Conservation (phyloP, 257 asterid genomes). For the Craterostigma plantagineum region DNA sequence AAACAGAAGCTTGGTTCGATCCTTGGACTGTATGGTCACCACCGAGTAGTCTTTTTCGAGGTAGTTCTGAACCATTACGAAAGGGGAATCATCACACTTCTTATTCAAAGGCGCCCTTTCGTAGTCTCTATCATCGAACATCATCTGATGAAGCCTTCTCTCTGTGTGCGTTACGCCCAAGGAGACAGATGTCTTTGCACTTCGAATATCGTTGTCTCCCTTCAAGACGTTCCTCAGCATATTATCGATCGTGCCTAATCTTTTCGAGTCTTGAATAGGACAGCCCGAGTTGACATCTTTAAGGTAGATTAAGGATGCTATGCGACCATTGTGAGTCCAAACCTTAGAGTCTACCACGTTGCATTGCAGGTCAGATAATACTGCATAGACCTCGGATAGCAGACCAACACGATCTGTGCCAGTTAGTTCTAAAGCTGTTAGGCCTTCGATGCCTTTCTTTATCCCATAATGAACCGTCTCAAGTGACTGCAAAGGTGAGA, state of each 20-base stretch:
- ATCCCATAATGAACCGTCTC: slow-evolving; percentile 31
- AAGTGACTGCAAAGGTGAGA: slow-evolving; percentile 28
- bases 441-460: slow-evolving; percentile 34
- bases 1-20: slow-evolving; percentile 48
- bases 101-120: slow-evolving; percentile 30
- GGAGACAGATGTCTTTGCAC: slow-evolving; percentile 43
- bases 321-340: slow-evolving; percentile 72
- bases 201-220: slow-evolving; percentile 51
- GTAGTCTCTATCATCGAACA: slow-evolving; percentile 65
- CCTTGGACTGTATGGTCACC: slow-evolving; percentile 46
- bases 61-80: slow-evolving; percentile 42
- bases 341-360: slow-evolving; percentile 62
- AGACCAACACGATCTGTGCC: slow-evolving; percentile 62
- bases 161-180: slow-evolving; percentile 45
- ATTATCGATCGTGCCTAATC: slow-evolving; percentile 27
- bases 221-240: slow-evolving; percentile 47
- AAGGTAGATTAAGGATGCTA: slow-evolving; percentile 48
- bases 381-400: slow-evolving; percentile 63
- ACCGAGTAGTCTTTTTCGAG: slow-evolving; percentile 55
- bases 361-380: slow-evolving; percentile 36
- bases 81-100: slow-evolving; percentile 18
- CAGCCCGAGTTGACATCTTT: slow-evolving; percentile 47
- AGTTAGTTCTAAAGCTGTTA: slow-evolving; percentile 51
- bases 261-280: slow-evolving; percentile 34
- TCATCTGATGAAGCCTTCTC: slow-evolving; percentile 80